Conservation (phyloP, 768 basidiomycete genomes). For the Lepiota brunneoincarnata region DNA sequence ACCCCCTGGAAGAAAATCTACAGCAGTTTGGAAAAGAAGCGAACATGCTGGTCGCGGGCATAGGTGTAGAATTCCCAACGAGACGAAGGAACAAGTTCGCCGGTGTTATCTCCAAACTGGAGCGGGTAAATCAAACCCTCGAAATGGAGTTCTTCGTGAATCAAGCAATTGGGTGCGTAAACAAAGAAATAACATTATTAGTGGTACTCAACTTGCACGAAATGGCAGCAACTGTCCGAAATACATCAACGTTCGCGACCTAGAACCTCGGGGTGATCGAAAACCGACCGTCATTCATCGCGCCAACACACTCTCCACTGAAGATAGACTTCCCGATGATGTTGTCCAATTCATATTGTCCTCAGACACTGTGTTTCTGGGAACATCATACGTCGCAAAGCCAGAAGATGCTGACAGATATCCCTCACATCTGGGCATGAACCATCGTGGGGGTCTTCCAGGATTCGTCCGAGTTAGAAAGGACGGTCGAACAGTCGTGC, state of each 20-base stretch:
- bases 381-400: conserved; percentile 44
- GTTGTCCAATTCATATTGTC: conserved; percentile 44
- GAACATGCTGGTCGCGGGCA: conserved; percentile 45
- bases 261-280: conserved; percentile 39
- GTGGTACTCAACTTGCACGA: neutral
- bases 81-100: conserved; percentile 64
- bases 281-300: conserved; percentile 36
- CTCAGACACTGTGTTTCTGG: conserved; percentile 55
- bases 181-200: neutral
- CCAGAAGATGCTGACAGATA: conserved; percentile 33
- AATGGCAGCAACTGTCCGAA: conserved; percentile 61
- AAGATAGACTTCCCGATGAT: conserved; percentile 46
- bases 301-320: conserved; percentile 25
- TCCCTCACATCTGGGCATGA: conserved; percentile 62
- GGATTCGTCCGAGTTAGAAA: conserved; percentile 61
- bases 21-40: conserved; percentile 17
- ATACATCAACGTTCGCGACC: conserved; percentile 58
- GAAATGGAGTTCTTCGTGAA: conserved; percentile 45
- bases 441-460: conserved; percentile 61
- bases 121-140: conserved; percentile 24
- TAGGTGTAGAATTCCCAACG: conserved; percentile 57
- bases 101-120: conserved; percentile 37
- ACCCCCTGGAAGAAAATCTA: conserved; percentile 45
- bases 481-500: conserved; percentile 50
- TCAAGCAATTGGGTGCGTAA: conserved; percentile 54